These are phyloP conservation scores for Suillus brevipes DNA, from an alignment of 768 basidiomycete genomes.

Conservation along the genomic window DNA sequence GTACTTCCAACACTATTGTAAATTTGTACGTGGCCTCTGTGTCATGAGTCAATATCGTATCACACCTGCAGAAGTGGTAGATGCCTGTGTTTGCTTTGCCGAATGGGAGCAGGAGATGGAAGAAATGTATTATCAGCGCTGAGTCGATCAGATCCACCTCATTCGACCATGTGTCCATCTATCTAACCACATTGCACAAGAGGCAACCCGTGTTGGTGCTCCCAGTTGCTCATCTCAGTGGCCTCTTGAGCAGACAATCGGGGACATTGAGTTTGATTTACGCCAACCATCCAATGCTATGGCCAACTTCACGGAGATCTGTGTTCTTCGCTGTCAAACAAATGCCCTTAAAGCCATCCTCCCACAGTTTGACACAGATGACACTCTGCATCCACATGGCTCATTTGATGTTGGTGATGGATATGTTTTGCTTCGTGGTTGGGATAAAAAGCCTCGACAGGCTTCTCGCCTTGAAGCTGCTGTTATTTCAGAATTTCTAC, in stretches of 20 bases:
- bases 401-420: not conserved
- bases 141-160: constrained; percentile 28
- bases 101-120: constrained; percentile 32
- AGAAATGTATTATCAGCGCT: constrained; percentile 24
- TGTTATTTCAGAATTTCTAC: not conserved
- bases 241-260: not conserved
- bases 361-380: constrained; percentile 12
- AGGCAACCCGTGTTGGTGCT: not conserved
- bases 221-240: not conserved
- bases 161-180: constrained; percentile 21
- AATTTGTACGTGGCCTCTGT: too few species aligned
- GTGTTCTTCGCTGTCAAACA: constrained; percentile 21
- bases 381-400: not conserved
- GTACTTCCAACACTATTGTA: too few species aligned
- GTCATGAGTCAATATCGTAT: too few species aligned
- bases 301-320: constrained; percentile 22
- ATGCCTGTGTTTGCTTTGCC: constrained; percentile 6
- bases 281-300: constrained; percentile 25
- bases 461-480: not conserved
- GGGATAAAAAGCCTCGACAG: not conserved
- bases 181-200: not conserved
- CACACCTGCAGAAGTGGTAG: not conserved
- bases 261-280: not conserved
- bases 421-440: not conserved
- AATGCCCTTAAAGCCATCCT: constrained; percentile 19